Conservation (phyloP, 78 protist species). For the Mastigamoeba balamuthi region DNA sequence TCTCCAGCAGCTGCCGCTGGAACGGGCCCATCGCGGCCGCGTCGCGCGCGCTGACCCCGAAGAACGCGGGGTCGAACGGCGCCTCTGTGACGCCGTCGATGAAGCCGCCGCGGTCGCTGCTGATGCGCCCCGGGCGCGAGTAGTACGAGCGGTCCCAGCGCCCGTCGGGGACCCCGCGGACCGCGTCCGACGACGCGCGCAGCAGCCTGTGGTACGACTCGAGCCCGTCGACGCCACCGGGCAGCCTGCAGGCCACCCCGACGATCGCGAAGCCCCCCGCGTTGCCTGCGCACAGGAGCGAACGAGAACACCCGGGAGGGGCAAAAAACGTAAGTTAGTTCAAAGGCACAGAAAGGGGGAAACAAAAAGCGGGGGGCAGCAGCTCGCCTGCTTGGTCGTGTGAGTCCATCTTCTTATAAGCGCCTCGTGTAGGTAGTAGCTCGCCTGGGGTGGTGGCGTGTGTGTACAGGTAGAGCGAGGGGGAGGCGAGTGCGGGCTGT, state of each 20-base stretch:
- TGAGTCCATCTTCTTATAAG: no score
- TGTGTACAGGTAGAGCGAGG: no score
- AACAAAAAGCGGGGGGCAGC: no score
- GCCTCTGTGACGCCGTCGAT: neutral
- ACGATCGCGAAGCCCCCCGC: conserved; percentile 53
- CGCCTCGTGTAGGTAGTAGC: no score
- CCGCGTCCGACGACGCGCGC: conserved; percentile 13
- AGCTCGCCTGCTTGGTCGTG: no score
- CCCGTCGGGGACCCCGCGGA: conserved; percentile 21
- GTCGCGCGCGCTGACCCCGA: conserved; percentile 45
- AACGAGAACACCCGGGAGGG: no score
- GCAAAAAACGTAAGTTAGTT: no score
- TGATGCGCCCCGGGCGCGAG: neutral
- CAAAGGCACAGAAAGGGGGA: no score
- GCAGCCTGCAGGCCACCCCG: conserved; percentile 48
- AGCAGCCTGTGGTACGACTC: conserved; percentile 8
- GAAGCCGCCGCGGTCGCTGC: conserved; percentile 32
- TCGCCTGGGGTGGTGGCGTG: no score
- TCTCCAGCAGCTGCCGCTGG: conserved; percentile 51
- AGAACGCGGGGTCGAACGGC: conserved; percentile 38
- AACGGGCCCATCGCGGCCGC: conserved; percentile 61
- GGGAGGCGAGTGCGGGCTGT: no score
- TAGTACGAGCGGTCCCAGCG: conserved; percentile 9
- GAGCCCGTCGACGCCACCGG: conserved; percentile 17
- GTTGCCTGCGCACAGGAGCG: no score